Evolutionary conservation across 2,329 filamentous ascomycete genomes (phyloP).

Genomic region (Colletotrichum sublineola): DNA sequence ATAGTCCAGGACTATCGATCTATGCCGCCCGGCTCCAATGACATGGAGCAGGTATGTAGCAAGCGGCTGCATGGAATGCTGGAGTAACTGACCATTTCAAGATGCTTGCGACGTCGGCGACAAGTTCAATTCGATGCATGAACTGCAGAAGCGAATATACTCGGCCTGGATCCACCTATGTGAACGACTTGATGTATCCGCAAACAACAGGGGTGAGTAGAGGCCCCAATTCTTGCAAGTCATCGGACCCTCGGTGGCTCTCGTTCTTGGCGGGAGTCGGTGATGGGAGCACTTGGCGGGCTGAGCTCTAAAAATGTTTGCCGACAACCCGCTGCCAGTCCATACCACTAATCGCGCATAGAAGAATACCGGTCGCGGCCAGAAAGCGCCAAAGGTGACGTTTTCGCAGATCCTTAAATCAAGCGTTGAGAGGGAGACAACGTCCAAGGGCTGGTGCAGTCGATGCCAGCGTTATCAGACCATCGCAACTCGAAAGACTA

Average conservation of each 20-base stretch:
- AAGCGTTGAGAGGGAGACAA: slow-evolving; percentile 90
- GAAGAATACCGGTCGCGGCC: slow-evolving; percentile 63
- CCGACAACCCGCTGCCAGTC: not conserved
- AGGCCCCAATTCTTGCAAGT: too few species aligned
- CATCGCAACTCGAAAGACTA: slow-evolving; percentile 85
- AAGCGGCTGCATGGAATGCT: slow-evolving; percentile 6
- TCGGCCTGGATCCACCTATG: slow-evolving; percentile 81
- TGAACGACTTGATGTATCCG: slow-evolving; percentile 87
- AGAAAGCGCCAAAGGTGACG: slow-evolving; percentile 68
- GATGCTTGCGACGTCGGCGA: slow-evolving; percentile 77
- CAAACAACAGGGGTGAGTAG: slow-evolving; percentile 23
- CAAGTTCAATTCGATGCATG: slow-evolving; percentile 83
- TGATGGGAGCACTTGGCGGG: slow-evolving; percentile 40
- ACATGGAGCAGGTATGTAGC: slow-evolving; percentile 76
- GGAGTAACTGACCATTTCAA: slow-evolving; percentile 48
- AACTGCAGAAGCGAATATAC: slow-evolving; percentile 90
- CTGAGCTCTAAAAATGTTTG: not conserved
- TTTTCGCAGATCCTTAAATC: slow-evolving; percentile 95
- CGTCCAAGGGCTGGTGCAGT: slow-evolving; percentile 92
- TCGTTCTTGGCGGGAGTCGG: slow-evolving; percentile 15
- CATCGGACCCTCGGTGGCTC: not conserved
- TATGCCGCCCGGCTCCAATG: slow-evolving; percentile 70
- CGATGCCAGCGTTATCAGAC: slow-evolving; percentile 92
- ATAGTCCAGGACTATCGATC: slow-evolving; percentile 82
- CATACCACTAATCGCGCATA: slow-evolving; percentile 48